phyloP scores from a whole-genome alignment of 1,139 yeast genomes.

The Yamadazyma jaroonii region DNA sequence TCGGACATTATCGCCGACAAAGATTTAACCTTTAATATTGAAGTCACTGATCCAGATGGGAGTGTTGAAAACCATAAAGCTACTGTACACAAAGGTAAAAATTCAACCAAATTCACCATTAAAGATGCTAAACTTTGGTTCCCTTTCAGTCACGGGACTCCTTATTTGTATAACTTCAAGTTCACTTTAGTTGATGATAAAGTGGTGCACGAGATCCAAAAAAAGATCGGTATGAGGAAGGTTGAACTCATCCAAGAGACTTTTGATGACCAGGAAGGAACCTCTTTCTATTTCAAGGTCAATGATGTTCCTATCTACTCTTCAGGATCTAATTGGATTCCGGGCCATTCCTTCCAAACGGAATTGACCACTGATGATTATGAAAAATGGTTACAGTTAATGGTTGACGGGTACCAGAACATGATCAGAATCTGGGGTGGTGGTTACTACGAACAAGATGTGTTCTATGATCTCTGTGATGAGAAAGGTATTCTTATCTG shows the following conservation, averaged over 20 bases:
- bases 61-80: neutral
- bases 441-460: constrained; percentile 40
- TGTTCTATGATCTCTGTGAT: constrained; percentile 42
- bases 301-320: constrained; percentile 35
- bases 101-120: constrained; percentile 9
- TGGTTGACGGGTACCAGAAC: constrained; percentile 37
- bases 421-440: constrained; percentile 51
- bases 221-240: constrained; percentile 32
- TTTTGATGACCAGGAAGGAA: constrained; percentile 26
- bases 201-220: constrained; percentile 6
- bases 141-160: constrained; percentile 37
- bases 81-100: neutral
- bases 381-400: constrained; percentile 28
- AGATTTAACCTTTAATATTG: constrained; percentile 6
- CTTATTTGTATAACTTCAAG: constrained; percentile 25
- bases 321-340: constrained; percentile 48
- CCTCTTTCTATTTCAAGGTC: constrained; percentile 37
- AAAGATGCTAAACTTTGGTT: constrained; percentile 35
- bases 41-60: constrained; percentile 5
- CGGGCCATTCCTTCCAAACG: constrained; percentile 39
- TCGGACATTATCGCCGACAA: constrained; percentile 8
- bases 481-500: constrained; percentile 40
- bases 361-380: constrained; percentile 29
- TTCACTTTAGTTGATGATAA: constrained; percentile 11
- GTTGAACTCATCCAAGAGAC: constrained; percentile 35